Base-by-base conservation (phyloP, 495 filamentous ascomycete species). In the Lepraria neglecta region DNA sequence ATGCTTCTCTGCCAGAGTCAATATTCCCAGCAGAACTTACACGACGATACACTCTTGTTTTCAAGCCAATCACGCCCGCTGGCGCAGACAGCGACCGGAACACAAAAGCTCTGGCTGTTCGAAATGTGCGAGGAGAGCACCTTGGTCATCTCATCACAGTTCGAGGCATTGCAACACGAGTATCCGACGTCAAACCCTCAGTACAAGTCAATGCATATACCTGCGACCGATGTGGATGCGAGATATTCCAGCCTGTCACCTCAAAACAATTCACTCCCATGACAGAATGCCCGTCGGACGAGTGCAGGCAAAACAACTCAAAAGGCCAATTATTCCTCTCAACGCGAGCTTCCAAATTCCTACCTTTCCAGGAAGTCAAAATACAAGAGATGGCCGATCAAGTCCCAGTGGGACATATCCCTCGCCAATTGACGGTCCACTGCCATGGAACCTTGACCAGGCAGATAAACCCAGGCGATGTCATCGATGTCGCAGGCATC, bases 321-420 rank as follows among this genome's bases (percentile, higher is more conserved):
- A 95, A 91, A 71, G 94, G 94, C 35, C 91, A 97, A 69, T 80
- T 98, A 42, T 91, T 94, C 73, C 84, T 92, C 45, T 96, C 91
- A 0, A 95, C 92, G 1, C 82, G 94, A 63, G 94, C 95, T 0
- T 97, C 92, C 35, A 97, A 97, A 70, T 98, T 97, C 70, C 74
- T 95, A 68, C 90, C 94, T 4, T 98, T 97, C 82, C 94, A 98
- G 73, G 94, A 98, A 74, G 86, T 97, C 69, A 97, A 97, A 76
- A 90, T 98, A 66, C 95, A 98, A 76, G 94, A 98, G 73, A 88
- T 97, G 82, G 92, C 94, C 31, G 94, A 97, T 67, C 94, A 98
- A 71, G 94, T 98, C 1, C 94, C 94, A 10, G 92, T 98, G 62
- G 94, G 94, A 31, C 94, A 98, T 71, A 97, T 98, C 62, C 94